A percentile compares a stretch with the other conserved stretches of the same genome.
Evolutionary conservation across 140 eudicot genomes (phyloP).

Genomic region (Erigeron philadelphicus): DNA sequence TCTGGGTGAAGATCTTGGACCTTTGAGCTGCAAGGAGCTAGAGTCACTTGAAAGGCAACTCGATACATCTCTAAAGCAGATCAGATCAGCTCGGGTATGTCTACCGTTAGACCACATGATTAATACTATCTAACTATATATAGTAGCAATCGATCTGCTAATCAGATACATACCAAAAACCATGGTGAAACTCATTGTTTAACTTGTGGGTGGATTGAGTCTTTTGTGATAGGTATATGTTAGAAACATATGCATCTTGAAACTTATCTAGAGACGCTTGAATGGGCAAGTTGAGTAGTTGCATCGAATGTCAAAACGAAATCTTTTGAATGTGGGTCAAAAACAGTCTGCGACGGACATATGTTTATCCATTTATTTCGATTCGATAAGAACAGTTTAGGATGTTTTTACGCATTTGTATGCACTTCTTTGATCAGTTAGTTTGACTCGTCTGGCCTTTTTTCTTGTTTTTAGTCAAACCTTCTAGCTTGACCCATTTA

Average conservation of each 20-base stretch:
- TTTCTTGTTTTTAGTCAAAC: not conserved
- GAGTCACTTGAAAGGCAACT: constrained; percentile 89
- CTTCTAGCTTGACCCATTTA: not conserved
- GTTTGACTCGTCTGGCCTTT: not conserved
- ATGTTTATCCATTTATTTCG: too few relatives aligned
- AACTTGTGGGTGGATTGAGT: too few relatives aligned
- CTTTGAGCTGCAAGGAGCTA: constrained; percentile 87
- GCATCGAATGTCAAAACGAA: too few relatives aligned
- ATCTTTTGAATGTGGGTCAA: too few relatives aligned
- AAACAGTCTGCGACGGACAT: too few relatives aligned
- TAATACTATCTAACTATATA: too few relatives aligned
- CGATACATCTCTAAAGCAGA: constrained; percentile 77
- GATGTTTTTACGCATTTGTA: not conserved
- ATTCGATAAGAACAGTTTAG: too few relatives aligned
- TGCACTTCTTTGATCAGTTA: not conserved
- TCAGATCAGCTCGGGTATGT: constrained; percentile 79
- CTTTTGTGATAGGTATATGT: not conserved
- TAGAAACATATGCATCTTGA: not conserved
- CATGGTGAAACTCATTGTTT: too few relatives aligned
- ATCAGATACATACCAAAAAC: too few relatives aligned
- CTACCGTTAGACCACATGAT: too few relatives aligned
- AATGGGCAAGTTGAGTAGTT: too few relatives aligned
- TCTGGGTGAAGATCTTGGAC: constrained; percentile 95
- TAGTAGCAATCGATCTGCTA: not conserved
- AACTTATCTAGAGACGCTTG: not conserved